Evolutionary conservation across 805 yeast species (phyloP), one percentile per base, ranked within the genome.

Genomic region (Kuraishia piskuri): DNA sequence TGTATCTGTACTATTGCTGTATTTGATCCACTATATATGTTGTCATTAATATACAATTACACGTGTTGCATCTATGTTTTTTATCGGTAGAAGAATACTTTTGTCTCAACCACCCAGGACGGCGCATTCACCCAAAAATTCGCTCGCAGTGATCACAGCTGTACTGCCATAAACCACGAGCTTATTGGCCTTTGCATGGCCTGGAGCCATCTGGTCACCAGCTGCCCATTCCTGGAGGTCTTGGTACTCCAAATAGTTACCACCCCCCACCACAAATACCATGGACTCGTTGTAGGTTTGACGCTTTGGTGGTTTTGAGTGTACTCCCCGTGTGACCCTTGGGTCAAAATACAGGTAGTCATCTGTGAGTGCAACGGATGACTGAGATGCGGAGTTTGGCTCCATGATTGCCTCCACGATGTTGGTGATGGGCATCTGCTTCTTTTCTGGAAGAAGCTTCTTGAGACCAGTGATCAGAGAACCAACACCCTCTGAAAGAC

Each of bases 191-290:
- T 50, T 48, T 56, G 62, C 10, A 57, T 31, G 40, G 53, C 37
- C 57, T 52, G 21, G 57, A 52, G 20, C 56, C 52, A 22, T 56
- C 55, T 36, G 19, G 46, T n/a, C 24, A 47, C 23, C 44, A 48
- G 40, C 48, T 46, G 75, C 72, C 95, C 96, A 91, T 67, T 91
- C 96, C 68, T 89, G 96, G 63, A 94, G 77, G 63, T 92, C 92
- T 55, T 91, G 95, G 66, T 92, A 94, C 71, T 94, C 99, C 57
- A 88, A 72, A 66, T 90, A 94, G 68, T 89, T 91, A 50, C 98
- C 98, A 37, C 99, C 99, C 23, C 99, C 99, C 53, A 94, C 91
- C 52, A 91, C 89, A 67, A 94, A 94, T 21, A 94, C 96, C 50
- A 89, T 72, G 1, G 95, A 82, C 59, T 90, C 94, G 55, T 82